Evolutionary conservation across 2,329 filamentous ascomycete species (phyloP).

Genomic region (Didymella pomorum): DNA sequence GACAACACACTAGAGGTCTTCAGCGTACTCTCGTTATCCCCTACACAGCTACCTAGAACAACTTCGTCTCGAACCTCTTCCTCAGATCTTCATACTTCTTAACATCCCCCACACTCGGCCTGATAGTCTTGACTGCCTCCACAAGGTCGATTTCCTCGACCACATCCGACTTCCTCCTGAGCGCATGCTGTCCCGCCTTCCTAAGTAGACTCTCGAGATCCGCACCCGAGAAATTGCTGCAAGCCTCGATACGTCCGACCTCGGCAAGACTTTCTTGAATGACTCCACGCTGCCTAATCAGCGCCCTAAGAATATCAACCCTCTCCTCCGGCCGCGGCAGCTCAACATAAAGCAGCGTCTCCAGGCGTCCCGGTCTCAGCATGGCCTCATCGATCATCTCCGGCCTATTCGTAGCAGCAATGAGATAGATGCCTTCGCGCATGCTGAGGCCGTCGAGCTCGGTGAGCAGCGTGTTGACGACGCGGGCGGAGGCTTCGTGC

Average conservation of each 20-base stretch:
- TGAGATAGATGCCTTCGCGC: constrained; percentile 87
- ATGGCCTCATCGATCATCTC: constrained; percentile 98
- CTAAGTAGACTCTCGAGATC: constrained; percentile 67
- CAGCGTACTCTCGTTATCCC: background rate
- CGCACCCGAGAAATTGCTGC: constrained; percentile 78
- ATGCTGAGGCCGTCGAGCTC: constrained; percentile 88
- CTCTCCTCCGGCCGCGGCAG: constrained; percentile 80
- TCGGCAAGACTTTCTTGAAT: constrained; percentile 62
- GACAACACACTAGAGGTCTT: background rate
- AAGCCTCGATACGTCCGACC: constrained; percentile 70
- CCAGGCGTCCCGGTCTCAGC: constrained; percentile 87
- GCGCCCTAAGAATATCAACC: constrained; percentile 81
- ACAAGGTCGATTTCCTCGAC: constrained; percentile 60
- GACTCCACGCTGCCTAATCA: constrained; percentile 59
- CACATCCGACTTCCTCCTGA: constrained; percentile 55
- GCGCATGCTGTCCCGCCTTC: constrained; percentile 66
- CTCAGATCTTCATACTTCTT: constrained; percentile 64
- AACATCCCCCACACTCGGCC: constrained; percentile 64
- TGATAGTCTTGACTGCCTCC: constrained; percentile 52
- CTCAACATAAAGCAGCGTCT: constrained; percentile 88
- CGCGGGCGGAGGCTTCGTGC: constrained; percentile 83
- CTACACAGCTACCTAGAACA: constrained; percentile 16
- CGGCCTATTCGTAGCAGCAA: constrained; percentile 92
- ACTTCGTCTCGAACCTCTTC: constrained; percentile 54
- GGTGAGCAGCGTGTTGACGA: constrained; percentile 94